Evolutionary conservation across 2,329 filamentous ascomycete species (phyloP), one percentile per base, ranked within the genome.

Genomic region (Calonectria henricotiae): DNA sequence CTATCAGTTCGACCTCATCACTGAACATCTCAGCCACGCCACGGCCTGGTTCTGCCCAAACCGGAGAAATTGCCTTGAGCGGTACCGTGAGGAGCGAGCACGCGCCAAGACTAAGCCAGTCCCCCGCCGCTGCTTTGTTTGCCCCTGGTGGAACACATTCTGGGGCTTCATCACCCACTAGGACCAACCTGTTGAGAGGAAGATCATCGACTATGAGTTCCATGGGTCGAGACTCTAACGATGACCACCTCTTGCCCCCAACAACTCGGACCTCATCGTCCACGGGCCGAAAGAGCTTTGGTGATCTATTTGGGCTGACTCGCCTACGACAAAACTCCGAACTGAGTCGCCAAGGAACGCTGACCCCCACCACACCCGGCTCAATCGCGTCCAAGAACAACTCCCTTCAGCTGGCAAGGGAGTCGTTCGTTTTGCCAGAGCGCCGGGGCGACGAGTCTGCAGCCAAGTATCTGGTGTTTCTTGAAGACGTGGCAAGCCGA

Each of bases 121-220:
- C 87, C 5, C 85, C 87, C 7, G 85, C 86, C 11, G 84, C 86
- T 2, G 84, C 86, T 11, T 79, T 89, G n/a, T 87, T 89, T 27
- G 73, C 77, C 30, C 74, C 78, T n/a, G 78, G 71, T 17, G 77
- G 74, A 25, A 65, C 84, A 46, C 85, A 88, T 66, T 89, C 87
- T 2, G 90, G 90, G 23, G 91, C 90, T 64, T 98, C 96, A 0
- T 92, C 89, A 6, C 90, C 90, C 15, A 90, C 89, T 2, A 89
- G 91, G 67, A 84, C 87, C 62, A 83, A 90, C 27, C 87, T 88
- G 25, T 83, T 91, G 62, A 88, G 95, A 75, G 93, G 92, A 63
- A 90, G 96, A 74, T 98, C 96, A 20, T 97, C 95, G 5, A 98
- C 96, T 0, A 89, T 97, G 85, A 95, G 93, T 77, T 98, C 96